Base-by-base conservation (phyloP, 352 stramenopile genomes). In the Thraustotheca clavata region DNA sequence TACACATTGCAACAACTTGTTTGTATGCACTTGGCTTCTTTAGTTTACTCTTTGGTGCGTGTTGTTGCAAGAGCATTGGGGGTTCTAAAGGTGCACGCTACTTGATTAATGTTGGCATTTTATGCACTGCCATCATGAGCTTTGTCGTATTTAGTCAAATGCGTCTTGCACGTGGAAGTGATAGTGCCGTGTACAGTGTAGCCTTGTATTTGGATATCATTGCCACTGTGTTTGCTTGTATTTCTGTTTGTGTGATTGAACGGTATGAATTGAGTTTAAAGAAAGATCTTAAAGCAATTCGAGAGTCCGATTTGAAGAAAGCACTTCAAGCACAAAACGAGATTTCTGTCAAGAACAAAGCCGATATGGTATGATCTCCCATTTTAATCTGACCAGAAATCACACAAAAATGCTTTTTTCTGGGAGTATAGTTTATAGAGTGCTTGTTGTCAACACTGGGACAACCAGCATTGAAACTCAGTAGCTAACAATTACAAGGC, bases 161-260 rank as follows among this genome's bases (percentile, higher is more conserved):
- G 12, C 50, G 50, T 38, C 43, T 22, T 12, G 50, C 27, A 18
- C 43, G 48, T 20, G 12, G 24, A 5, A 60, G 50, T 22, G 1
- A 24, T 8, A 18, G 29, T 1, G 27, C 48, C 8, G 24, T 38
- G 29, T 60, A 47, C 33, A 38, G 50, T 38, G 7, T 24, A 14
- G 20, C 29, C 14, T 8, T 60, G n/a, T 60, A 60, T 38, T 47
- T 60, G 16, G 50, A 60, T 26, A 49, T 60, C 27, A 24, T 27
- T 16, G 24, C 50, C 1, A 49, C 48, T 24, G 43, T 60, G 34
- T 26, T 60, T 3, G 33, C 50, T 34, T 60, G 50, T 20, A 49
- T 60, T 60, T 34, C 50, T 5, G 50, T 18, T 16, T 60, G 50
- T 24, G 50, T 32, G 34, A 60, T 60, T 24, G 50, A 60, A 20